phyloP scores from a whole-genome alignment of 2,329 filamentous ascomycete genomes.

The Colletotrichum liriopes region DNA sequence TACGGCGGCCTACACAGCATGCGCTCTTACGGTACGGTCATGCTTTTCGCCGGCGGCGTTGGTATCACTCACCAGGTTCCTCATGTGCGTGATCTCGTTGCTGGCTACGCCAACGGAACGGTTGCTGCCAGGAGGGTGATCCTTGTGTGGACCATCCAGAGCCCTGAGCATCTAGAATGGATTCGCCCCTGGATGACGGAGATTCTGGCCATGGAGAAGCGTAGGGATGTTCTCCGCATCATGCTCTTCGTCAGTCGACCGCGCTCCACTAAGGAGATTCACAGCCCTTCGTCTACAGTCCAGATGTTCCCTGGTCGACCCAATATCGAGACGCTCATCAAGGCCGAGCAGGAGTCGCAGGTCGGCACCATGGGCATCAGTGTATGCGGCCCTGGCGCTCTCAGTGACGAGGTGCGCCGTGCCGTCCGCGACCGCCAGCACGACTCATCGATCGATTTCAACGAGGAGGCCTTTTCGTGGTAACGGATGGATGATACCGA shows the following conservation, averaged over 20 bases:
- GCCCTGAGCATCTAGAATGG: constrained; percentile 86
- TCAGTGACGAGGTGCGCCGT: constrained; percentile 82
- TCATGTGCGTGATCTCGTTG: constrained; percentile 80
- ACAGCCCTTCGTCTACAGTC: constrained; percentile 82
- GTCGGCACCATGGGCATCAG: constrained; percentile 81
- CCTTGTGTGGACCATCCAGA: constrained; percentile 85
- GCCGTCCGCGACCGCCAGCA: constrained; percentile 77
- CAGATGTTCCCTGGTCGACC: constrained; percentile 89
- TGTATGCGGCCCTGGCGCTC: constrained; percentile 81
- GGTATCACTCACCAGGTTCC: constrained; percentile 86
- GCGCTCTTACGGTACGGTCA: constrained; percentile 82
- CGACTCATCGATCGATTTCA: constrained; percentile 80
- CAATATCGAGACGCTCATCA: constrained; percentile 80
- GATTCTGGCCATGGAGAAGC: constrained; percentile 81
- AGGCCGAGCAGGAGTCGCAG: constrained; percentile 81
- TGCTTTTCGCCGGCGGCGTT: constrained; percentile 86
- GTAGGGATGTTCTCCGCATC: constrained; percentile 81
- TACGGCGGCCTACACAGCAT: constrained; percentile 82
- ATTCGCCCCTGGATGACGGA: constrained; percentile 88
- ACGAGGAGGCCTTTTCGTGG: constrained; percentile 83
- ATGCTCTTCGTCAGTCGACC: constrained; percentile 85
- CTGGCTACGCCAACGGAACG: constrained; percentile 77
- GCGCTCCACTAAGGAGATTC: constrained; percentile 84
- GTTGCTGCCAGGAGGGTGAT: constrained; percentile 80
- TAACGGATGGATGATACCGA: constrained; percentile 48